Evolutionary conservation across 768 basidiomycete genomes (phyloP).

Genomic region (Lyophyllum shimeji): DNA sequence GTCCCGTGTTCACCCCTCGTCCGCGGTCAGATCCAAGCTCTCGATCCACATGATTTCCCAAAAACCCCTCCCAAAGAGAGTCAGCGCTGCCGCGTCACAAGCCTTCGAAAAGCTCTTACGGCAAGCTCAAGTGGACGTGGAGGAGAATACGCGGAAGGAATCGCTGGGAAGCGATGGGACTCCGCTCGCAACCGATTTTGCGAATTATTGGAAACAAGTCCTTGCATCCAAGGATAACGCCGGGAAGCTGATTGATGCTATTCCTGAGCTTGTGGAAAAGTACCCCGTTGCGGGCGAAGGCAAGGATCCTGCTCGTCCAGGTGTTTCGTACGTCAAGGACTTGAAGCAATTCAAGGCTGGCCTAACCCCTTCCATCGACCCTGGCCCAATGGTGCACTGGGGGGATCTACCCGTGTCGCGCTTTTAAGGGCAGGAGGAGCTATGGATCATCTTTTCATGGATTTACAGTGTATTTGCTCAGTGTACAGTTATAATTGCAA

Average conservation of each 20-base stretch:
- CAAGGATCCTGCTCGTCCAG: slow-evolving; percentile 41
- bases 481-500: neutral
- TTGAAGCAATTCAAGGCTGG: slow-evolving; percentile 62
- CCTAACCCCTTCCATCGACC: slow-evolving; percentile 52
- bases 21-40: slow-evolving; percentile 72
- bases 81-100: slow-evolving; percentile 63
- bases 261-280: slow-evolving; percentile 57
- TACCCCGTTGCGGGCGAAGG: slow-evolving; percentile 57
- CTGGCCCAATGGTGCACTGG: slow-evolving; percentile 74
- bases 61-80: slow-evolving; percentile 55
- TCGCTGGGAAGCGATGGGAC: slow-evolving; percentile 51
- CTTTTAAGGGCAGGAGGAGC: slow-evolving; percentile 33
- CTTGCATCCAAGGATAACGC: slow-evolving; percentile 40
- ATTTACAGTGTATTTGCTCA: neutral
- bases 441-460: neutral
- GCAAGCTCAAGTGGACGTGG: slow-evolving; percentile 45
- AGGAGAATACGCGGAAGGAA: slow-evolving; percentile 51
- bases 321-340: slow-evolving; percentile 66
- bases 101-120: slow-evolving; percentile 59
- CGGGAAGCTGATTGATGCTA: slow-evolving; percentile 45
- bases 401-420: slow-evolving; percentile 66
- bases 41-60: slow-evolving; percentile 81
- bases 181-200: slow-evolving; percentile 62
- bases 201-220: slow-evolving; percentile 59
- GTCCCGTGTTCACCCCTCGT: slow-evolving; percentile 66